Conservation (phyloP, 257 asterid genomes). For the Paulownia fortunei region DNA sequence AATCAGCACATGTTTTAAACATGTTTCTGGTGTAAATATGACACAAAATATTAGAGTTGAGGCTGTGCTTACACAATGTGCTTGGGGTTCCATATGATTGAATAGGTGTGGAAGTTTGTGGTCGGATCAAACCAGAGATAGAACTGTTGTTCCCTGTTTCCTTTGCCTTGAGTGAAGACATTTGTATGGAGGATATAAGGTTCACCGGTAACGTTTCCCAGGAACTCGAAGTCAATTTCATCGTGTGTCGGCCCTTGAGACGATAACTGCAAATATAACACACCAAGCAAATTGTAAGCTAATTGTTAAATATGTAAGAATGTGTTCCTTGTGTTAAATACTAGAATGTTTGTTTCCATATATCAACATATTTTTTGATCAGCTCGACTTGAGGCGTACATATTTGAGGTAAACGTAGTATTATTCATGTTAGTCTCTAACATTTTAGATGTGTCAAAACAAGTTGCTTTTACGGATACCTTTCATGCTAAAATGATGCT, state of each 20-base stretch:
- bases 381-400: too few relatives aligned
- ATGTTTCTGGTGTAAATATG: neutral
- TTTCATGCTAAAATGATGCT: too few relatives aligned
- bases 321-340: neutral
- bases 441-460: too few relatives aligned
- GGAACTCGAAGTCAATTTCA: conserved; percentile 86
- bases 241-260: conserved; percentile 83
- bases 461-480: neutral
- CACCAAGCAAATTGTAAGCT: neutral
- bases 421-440: too few relatives aligned
- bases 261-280: conserved; percentile 58
- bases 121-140: conserved; percentile 92
- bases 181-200: conserved; percentile 86
- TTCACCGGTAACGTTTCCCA: conserved; percentile 70
- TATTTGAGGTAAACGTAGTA: too few relatives aligned
- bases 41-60: neutral
- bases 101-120: conserved; percentile 77
- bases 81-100: conserved; percentile 69
- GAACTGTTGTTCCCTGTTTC: conserved; percentile 83
- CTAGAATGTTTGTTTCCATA: neutral
- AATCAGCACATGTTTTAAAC: too few relatives aligned
- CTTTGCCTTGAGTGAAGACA: conserved; percentile 72
- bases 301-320: neutral
- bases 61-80: conserved; percentile 64
- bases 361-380: too few relatives aligned